Conservation (phyloP, 2,329 filamentous ascomycete species). For the Acarospora socialis region DNA sequence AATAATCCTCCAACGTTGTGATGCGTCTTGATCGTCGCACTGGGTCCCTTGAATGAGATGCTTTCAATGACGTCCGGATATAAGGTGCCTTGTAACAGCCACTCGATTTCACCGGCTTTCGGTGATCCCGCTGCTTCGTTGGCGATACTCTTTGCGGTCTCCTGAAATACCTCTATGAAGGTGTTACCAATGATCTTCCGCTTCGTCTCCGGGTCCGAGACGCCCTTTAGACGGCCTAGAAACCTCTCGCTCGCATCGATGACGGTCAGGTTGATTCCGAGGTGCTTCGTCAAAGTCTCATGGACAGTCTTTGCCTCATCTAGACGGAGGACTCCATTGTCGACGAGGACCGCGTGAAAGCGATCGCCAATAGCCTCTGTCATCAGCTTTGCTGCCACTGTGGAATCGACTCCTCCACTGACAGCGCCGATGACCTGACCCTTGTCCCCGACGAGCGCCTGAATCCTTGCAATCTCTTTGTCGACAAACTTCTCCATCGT, state of each 20-base stretch:
- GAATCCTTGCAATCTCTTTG: constrained; percentile 67
- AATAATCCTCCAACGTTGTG: constrained; percentile 59
- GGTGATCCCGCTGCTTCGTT: constrained; percentile 51
- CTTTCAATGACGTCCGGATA: constrained; percentile 62
- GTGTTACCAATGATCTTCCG: constrained; percentile 77
- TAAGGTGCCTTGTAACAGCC: constrained; percentile 75
- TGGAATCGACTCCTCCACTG: constrained; percentile 76
- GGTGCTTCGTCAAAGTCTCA: constrained; percentile 58
- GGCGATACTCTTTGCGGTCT: constrained; percentile 62
- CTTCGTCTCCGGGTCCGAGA: constrained; percentile 72
- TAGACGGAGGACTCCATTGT: constrained; percentile 74
- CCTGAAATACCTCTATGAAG: constrained; percentile 73
- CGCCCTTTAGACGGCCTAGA: constrained; percentile 58
- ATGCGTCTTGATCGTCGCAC: constrained; percentile 59
- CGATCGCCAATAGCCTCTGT: constrained; percentile 71
- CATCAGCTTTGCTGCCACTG: constrained; percentile 78
- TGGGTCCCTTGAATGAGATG: constrained; percentile 57
- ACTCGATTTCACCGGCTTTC: constrained; percentile 63
- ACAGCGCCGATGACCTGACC: constrained; percentile 73
- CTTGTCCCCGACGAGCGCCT: constrained; percentile 63
- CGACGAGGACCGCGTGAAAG: constrained; percentile 72
- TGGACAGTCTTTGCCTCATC: constrained; percentile 76
- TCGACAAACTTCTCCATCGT: constrained; percentile 72
- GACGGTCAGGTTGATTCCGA: constrained; percentile 83
- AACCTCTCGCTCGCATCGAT: constrained; percentile 68